A percentile compares a stretch with the other conserved stretches of the same genome.
Conservation (phyloP, 768 basidiomycete species). For the Leucocoprinus leucothites region DNA sequence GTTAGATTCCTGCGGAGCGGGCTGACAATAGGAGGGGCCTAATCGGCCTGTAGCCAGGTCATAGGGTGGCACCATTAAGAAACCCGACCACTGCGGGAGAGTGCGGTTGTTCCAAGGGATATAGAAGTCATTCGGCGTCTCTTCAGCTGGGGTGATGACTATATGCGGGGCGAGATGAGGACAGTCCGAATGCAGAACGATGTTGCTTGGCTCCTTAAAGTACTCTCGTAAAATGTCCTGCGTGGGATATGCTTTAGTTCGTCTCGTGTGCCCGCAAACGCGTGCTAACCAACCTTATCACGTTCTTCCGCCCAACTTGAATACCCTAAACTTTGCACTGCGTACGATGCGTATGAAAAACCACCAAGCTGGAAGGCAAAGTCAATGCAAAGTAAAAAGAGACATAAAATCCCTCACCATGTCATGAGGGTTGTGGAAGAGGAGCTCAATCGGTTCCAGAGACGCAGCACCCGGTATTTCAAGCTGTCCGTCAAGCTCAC, state of each 20-base stretch:
- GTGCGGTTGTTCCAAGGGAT: slow-evolving; percentile 33
- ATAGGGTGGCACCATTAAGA: slow-evolving; percentile 33
- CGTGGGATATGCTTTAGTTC: background rate
- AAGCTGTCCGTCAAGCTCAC: background rate
- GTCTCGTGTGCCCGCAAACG: slow-evolving; percentile 2
- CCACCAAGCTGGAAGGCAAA: slow-evolving; percentile 16
- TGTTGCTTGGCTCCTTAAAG: slow-evolving; percentile 26
- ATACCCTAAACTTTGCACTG: slow-evolving; percentile 2
- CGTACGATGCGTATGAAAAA: slow-evolving; percentile 2
- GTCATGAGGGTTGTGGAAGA: slow-evolving; percentile 13
- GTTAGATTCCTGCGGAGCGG: background rate
- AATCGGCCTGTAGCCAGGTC: slow-evolving; percentile 16
- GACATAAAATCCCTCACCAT: slow-evolving; percentile 17
- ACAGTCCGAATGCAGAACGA: slow-evolving; percentile 41
- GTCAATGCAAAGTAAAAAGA: background rate
- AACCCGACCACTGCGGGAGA: slow-evolving; percentile 29
- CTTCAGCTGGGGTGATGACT: slow-evolving; percentile 46
- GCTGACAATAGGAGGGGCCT: background rate
- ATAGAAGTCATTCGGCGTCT: slow-evolving; percentile 31
- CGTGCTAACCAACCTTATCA: slow-evolving; percentile 7
- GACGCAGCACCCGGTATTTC: slow-evolving; percentile 8
- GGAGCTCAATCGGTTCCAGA: slow-evolving; percentile 5
- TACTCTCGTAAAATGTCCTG: slow-evolving; percentile 27
- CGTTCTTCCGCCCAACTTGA: slow-evolving; percentile 5
- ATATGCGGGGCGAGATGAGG: slow-evolving; percentile 46